Conservation (phyloP, 257 asterid genomes). For the Gynochthodes officinalis region DNA sequence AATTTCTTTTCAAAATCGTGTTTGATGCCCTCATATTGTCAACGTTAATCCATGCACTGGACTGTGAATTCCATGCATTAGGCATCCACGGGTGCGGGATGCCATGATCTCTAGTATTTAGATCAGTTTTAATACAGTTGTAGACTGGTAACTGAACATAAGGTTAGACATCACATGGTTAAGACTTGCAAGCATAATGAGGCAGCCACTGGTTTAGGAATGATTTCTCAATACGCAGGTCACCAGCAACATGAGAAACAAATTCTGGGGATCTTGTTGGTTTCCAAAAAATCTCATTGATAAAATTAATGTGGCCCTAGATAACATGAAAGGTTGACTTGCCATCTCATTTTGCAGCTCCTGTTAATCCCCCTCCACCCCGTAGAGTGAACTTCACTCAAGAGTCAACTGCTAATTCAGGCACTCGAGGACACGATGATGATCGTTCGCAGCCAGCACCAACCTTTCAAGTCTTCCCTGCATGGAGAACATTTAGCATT, state of each 20-base stretch:
- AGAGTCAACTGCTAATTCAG: slow-evolving; percentile 6
- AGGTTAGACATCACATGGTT: not conserved
- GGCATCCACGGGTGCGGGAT: not conserved
- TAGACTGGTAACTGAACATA: not conserved
- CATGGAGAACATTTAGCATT: not conserved
- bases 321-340: not conserved
- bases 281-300: not conserved
- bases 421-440: slow-evolving; percentile 6
- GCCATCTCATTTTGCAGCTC: slow-evolving; percentile 28
- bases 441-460: not conserved
- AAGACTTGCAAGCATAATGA: not conserved
- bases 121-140: not conserved
- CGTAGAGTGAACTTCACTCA: slow-evolving; percentile 16
- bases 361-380: slow-evolving; percentile 36
- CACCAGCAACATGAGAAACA: not conserved
- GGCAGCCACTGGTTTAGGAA: not conserved
- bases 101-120: not conserved
- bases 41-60: not conserved
- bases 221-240: not conserved
- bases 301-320: not conserved
- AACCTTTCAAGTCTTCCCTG: not conserved
- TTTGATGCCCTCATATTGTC: not conserved
- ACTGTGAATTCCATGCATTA: too few relatives aligned
- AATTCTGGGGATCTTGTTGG: not conserved
- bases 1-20: not conserved